phyloP scores from a whole-genome alignment of 177 flowering plant species.

The Tripterygium wilfordii region DNA sequence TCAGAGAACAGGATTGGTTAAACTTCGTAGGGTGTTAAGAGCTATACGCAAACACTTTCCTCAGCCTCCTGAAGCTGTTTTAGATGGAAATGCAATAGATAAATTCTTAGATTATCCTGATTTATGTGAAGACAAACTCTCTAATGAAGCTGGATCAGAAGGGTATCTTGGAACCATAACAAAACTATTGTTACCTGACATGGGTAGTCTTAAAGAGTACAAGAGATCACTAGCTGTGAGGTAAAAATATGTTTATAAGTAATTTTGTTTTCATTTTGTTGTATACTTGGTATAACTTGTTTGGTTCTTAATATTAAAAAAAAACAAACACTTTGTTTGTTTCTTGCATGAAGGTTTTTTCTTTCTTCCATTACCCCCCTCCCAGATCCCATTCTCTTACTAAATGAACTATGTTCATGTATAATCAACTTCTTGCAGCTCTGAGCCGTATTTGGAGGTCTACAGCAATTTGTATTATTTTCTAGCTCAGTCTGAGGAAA shows the following conservation, averaged over 20 bases:
- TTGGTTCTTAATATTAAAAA: too few species aligned
- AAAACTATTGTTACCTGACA: slow-evolving; percentile 45
- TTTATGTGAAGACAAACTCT: slow-evolving; percentile 76
- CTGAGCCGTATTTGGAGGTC: slow-evolving; percentile 74
- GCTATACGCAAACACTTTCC: slow-evolving; percentile 92
- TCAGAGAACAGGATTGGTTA: slow-evolving; percentile 82
- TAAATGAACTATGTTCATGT: slow-evolving; percentile 5
- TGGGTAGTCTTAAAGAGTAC: slow-evolving; percentile 35
- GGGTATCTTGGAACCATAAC: slow-evolving; percentile 58
- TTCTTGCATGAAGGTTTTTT: too few species aligned
- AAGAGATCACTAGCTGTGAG: slow-evolving; percentile 37
- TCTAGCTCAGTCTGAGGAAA: slow-evolving; percentile 88
- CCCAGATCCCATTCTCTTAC: too few species aligned
- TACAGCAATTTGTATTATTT: slow-evolving; percentile 80
- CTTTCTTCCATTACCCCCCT: too few species aligned
- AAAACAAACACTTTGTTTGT: too few species aligned
- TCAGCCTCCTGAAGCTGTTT: slow-evolving; percentile 75
- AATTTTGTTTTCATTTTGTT: neutral
- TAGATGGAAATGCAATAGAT: slow-evolving; percentile 67
- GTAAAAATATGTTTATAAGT: slow-evolving; percentile 23
- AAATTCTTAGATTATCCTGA: slow-evolving; percentile 75
- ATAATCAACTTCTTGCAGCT: slow-evolving; percentile 45
- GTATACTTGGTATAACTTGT: too few species aligned
- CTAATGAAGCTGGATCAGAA: slow-evolving; percentile 68
- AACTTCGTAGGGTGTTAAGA: slow-evolving; percentile 89